These are phyloP conservation scores for Aspergillus saccharolyticus DNA, from an alignment of 495 filamentous ascomycete genomes.

Conservation along the genomic window DNA sequence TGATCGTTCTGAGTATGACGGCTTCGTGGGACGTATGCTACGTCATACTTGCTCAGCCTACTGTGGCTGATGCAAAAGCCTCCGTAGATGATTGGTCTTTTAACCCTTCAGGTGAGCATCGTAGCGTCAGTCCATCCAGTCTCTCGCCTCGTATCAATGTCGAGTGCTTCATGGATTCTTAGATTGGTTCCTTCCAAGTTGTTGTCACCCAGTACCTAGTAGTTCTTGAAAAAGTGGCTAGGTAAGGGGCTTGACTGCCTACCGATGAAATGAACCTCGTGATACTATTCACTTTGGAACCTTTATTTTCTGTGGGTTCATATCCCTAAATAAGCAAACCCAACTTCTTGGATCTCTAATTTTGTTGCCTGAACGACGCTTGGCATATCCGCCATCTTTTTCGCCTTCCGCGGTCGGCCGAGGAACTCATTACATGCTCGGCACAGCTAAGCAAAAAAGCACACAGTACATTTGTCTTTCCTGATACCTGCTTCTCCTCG, in stretches of 20 bases:
- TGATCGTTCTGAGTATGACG: neutral
- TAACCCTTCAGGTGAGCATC: constrained; percentile 1
- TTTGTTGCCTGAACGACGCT: constrained; percentile 8
- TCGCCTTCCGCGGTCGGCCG: neutral
- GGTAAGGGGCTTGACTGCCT: neutral
- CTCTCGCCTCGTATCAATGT: constrained; percentile 7
- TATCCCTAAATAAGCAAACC: no score
- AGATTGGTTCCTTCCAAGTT: neutral
- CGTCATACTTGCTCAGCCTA: constrained; percentile 2
- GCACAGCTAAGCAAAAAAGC: neutral
- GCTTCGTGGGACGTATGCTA: neutral
- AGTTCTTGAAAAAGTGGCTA: neutral
- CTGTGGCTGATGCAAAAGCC: constrained; percentile 3
- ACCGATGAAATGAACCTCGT: no score
- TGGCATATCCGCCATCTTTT: constrained; percentile 1
- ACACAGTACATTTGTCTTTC: no score
- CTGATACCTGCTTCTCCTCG: no score
- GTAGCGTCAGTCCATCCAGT: neutral
- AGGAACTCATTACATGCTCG: neutral
- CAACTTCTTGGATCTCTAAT: neutral
- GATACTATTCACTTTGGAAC: no score
- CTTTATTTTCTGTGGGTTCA: constrained; percentile 1
- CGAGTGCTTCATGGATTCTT: neutral
- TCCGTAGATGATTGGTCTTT: neutral
- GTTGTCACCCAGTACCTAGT: neutral